Conservation (phyloP, 352 stramenopile genomes). For the Phytophthora sp. region DNA sequence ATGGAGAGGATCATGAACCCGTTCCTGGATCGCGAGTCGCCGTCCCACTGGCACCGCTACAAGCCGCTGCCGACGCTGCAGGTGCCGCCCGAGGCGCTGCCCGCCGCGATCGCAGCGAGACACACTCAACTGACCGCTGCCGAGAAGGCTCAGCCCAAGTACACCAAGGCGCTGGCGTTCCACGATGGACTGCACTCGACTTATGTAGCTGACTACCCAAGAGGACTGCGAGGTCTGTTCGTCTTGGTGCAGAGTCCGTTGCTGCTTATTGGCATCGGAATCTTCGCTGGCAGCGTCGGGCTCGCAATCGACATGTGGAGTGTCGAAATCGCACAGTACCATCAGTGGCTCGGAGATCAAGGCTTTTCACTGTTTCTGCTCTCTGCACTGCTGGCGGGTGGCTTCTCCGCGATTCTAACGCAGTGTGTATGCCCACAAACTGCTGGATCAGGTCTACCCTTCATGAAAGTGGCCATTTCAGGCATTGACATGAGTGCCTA, state of each 20-base stretch:
- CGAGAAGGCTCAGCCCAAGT: conserved; percentile 24
- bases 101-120: background rate
- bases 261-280: conserved; percentile 66
- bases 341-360: conserved; percentile 56
- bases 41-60: conserved; percentile 22
- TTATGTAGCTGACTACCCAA: conserved; percentile 73
- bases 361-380: conserved; percentile 67
- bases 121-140: conserved; percentile 3
- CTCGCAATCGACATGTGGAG: conserved; percentile 72
- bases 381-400: conserved; percentile 54
- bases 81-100: background rate
- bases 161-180: conserved; percentile 66
- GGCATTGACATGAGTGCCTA: conserved; percentile 83
- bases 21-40: conserved; percentile 59
- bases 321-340: conserved; percentile 66
- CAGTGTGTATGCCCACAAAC: conserved; percentile 73
- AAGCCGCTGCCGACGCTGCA: conserved; percentile 17
- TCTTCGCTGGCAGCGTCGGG: conserved; percentile 72
- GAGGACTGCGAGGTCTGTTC: conserved; percentile 59
- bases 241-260: conserved; percentile 77
- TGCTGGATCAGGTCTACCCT: conserved; percentile 74
- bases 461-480: conserved; percentile 86
- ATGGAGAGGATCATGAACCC: conserved; percentile 84
- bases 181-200: conserved; percentile 78
- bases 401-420: conserved; percentile 56